Conservation (phyloP, 208 protist genomes). For the Wallacemonas sp. region DNA sequence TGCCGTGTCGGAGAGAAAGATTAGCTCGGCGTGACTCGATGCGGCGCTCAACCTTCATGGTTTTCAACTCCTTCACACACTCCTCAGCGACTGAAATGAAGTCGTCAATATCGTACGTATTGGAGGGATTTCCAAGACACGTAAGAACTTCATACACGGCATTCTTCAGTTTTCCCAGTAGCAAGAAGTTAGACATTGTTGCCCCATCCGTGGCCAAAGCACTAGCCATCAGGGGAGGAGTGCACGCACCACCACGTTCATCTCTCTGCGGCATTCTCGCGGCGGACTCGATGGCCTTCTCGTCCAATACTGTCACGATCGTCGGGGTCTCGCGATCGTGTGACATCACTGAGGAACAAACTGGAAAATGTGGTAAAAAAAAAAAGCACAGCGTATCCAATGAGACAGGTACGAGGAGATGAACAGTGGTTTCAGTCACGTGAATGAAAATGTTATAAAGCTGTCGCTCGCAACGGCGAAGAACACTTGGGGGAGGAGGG, state of each 20-base stretch:
- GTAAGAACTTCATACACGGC: slow-evolving; percentile 62
- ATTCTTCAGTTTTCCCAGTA: slow-evolving; percentile 61
- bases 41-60: slow-evolving; percentile 59
- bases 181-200: slow-evolving; percentile 27
- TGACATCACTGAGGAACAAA: neutral
- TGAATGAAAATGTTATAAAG: too few species aligned
- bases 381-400: too few species aligned
- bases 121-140: slow-evolving; percentile 41
- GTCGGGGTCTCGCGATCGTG: neutral
- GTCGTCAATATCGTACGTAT: slow-evolving; percentile 58
- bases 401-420: too few species aligned
- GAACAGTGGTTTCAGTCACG: too few species aligned
- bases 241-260: slow-evolving; percentile 10
- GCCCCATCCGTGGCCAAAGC: neutral
- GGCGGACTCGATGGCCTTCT: slow-evolving; percentile 12
- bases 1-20: slow-evolving; percentile 25
- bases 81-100: slow-evolving; percentile 73
- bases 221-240: slow-evolving; percentile 7
- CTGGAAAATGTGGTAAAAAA: neutral
- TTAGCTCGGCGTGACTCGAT: slow-evolving; percentile 44
- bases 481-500: too few species aligned
- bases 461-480: too few species aligned
- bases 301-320: slow-evolving; percentile 3
- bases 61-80: slow-evolving; percentile 53
- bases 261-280: neutral